These are phyloP conservation scores for Sporothrix schenckii DNA, from an alignment of 2,329 filamentous ascomycete genomes.

Conservation along the genomic window DNA sequence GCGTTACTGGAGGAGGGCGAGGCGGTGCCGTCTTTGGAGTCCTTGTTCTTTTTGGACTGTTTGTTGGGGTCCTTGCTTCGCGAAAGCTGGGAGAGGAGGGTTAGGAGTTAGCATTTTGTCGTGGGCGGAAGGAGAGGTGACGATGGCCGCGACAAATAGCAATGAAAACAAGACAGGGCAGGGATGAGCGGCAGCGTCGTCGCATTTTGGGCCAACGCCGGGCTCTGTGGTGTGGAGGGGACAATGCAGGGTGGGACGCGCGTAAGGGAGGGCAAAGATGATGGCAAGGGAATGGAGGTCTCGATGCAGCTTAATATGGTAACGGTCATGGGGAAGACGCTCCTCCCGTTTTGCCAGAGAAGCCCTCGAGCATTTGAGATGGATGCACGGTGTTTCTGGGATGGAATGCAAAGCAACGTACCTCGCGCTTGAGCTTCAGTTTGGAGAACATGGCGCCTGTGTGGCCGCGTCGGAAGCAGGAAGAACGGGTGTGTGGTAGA, in stretches of 20 bases:
- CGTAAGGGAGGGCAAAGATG: not conserved
- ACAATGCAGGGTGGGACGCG: not conserved
- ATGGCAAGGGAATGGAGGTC: not conserved
- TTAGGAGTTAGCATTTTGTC: not conserved
- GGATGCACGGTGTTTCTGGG: not conserved
- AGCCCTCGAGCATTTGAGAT: not conserved
- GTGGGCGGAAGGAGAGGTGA: not conserved
- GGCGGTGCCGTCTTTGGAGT: constrained; percentile 73
- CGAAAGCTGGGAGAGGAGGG: constrained; percentile 69
- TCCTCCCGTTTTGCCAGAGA: not conserved
- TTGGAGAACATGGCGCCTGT: constrained; percentile 38
- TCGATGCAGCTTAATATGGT: not conserved
- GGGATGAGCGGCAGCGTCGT: not conserved
- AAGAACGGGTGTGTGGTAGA: not conserved
- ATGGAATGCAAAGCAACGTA: constrained; percentile 30
- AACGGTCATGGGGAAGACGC: not conserved
- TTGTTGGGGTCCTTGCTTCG: constrained; percentile 86
- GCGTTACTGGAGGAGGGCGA: constrained; percentile 67
- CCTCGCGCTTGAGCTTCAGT: constrained; percentile 40
- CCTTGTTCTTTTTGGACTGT: constrained; percentile 75
- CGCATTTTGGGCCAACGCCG: not conserved
- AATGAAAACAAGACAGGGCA: not conserved
- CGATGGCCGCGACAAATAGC: not conserved
- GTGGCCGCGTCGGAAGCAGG: constrained; percentile 7
- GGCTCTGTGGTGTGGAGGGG: not conserved